These are phyloP conservation scores for Coemansia pectinata DNA, from an alignment of 192 early-diverging fungal genomes.

Conservation along the genomic window DNA sequence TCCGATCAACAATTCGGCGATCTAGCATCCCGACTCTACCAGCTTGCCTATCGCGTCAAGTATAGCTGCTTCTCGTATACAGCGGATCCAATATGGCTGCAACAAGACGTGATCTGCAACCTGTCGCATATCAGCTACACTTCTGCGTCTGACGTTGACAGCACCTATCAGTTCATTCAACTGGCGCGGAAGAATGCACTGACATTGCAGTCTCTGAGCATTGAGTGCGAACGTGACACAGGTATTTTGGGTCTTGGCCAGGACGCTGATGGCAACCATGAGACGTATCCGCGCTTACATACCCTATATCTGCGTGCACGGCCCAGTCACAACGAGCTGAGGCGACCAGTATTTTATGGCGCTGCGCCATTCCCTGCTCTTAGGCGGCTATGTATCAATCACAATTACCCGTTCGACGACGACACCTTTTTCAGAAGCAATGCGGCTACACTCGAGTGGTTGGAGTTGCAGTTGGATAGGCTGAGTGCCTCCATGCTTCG, in stretches of 20 bases:
- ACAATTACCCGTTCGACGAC: neutral
- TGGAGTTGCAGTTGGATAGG: neutral
- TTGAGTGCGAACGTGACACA: neutral
- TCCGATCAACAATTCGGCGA: neutral
- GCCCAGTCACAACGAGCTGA: no score
- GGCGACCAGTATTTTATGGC: neutral
- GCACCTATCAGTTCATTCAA: neutral
- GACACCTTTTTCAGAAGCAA: conserved; percentile 9
- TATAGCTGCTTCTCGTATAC: no score
- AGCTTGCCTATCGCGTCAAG: neutral
- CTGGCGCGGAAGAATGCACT: neutral
- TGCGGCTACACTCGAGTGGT: neutral
- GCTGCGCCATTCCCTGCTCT: conserved; percentile 6
- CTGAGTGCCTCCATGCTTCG: neutral
- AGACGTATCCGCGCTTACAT: neutral
- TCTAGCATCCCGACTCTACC: neutral
- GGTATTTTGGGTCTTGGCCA: neutral
- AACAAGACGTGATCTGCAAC: neutral
- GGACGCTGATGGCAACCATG: conserved; percentile 2
- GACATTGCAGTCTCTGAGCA: neutral
- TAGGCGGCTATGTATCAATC: neutral
- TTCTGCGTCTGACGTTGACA: neutral
- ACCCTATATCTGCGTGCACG: no score
- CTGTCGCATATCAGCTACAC: neutral
- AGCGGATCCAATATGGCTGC: neutral